Conservation (phyloP, 768 basidiomycete genomes). For the Kwoniella mangroviensis region DNA sequence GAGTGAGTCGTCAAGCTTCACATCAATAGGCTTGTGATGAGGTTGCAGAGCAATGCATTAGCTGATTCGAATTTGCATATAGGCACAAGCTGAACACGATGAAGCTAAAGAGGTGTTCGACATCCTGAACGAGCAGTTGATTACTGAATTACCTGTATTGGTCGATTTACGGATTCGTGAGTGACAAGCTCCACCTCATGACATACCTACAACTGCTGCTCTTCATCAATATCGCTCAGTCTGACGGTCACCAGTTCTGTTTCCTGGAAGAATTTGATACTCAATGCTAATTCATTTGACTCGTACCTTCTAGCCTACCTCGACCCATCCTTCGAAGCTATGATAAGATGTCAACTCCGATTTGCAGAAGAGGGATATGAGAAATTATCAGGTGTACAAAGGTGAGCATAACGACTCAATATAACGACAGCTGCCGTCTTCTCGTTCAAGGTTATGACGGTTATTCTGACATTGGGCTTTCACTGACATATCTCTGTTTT, state of each 20-base stretch:
- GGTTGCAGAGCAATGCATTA: no score
- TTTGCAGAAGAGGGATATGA: conserved; percentile 99
- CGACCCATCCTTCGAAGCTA: conserved; percentile 97
- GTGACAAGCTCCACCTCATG: conserved; percentile 16
- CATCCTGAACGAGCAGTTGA: conserved; percentile 87
- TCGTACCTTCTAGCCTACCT: conserved; percentile 69
- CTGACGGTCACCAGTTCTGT: no score
- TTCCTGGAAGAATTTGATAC: background rate
- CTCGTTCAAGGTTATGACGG: no score
- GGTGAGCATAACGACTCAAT: conserved; percentile 60
- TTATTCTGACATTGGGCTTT: no score
- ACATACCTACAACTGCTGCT: background rate
- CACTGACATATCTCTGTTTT: background rate
- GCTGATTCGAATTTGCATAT: conserved; percentile 18
- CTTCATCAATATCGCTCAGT: background rate
- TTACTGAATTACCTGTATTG: conserved; percentile 85
- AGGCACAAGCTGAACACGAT: conserved; percentile 96
- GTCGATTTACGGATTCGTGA: conserved; percentile 85
- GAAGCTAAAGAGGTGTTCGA: conserved; percentile 94
- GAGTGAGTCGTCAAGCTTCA: conserved; percentile 60
- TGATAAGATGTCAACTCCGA: conserved; percentile 92
- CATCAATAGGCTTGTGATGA: background rate
- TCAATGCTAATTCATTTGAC: background rate
- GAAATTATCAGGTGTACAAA: conserved; percentile 90
- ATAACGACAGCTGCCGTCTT: background rate